Percentiles rank a stretch among this genome's conserved stretches.
Conservation (phyloP, 148 eudicot species). For the Rhododendron simsii region DNA sequence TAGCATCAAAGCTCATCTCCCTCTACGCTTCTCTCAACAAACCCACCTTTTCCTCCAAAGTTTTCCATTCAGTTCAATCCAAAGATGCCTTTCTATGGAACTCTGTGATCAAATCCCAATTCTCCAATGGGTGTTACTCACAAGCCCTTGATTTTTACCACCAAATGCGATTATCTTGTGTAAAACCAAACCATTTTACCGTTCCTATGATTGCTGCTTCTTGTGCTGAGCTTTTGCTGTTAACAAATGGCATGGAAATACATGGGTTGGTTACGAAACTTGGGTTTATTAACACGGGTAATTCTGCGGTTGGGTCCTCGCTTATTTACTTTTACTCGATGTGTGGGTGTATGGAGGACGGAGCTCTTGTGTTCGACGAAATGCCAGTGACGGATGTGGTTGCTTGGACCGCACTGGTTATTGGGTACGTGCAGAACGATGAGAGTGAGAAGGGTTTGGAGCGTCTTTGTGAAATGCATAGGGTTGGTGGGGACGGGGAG, state of each 20-base stretch:
- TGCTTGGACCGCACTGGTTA: conserved; percentile 61
- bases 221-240: conserved; percentile 44
- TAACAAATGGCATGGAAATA: conserved; percentile 28
- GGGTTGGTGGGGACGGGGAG: conserved; percentile 31
- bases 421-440: conserved; percentile 69
- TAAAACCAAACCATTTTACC: conserved; percentile 46
- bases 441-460: conserved; percentile 53
- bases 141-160: conserved; percentile 36
- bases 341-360: conserved; percentile 50
- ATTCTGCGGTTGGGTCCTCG: conserved; percentile 56
- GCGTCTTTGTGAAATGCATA: conserved; percentile 53
- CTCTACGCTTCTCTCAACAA: conserved; percentile 32
- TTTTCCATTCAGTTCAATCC: conserved; percentile 35
- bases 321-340: conserved; percentile 63
- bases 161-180: conserved; percentile 38
- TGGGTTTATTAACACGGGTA: conserved; percentile 30
- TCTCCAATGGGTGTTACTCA: conserved; percentile 36
- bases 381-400: conserved; percentile 46
- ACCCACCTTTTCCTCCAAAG: conserved; percentile 33
- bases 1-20: conserved; percentile 69
- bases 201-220: conserved; percentile 61
- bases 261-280: conserved; percentile 51
- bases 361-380: conserved; percentile 48
- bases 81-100: conserved; percentile 68
- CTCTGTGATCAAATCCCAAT: conserved; percentile 61